These are phyloP conservation scores for Ceratocystis cacaofunesta DNA, from an alignment of 2,329 filamentous ascomycete genomes.

Conservation along the genomic window DNA sequence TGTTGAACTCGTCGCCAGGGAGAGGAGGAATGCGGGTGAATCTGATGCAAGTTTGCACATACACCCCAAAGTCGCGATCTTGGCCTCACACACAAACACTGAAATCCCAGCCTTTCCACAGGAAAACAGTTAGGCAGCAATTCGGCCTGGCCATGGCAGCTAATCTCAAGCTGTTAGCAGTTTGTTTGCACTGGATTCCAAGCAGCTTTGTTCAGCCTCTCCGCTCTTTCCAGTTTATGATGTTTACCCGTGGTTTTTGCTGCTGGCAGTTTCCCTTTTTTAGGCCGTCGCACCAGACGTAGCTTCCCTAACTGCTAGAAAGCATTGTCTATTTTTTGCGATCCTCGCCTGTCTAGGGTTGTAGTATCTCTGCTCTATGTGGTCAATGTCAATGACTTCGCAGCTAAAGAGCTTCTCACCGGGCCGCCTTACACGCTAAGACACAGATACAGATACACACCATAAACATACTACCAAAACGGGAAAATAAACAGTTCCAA, in stretches of 20 bases:
- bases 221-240: background rate
- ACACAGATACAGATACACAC: no score
- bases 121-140: background rate
- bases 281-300: background rate
- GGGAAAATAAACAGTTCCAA: background rate
- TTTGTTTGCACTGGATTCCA: background rate
- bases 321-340: no score
- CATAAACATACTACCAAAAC: background rate
- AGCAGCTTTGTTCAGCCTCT: background rate
- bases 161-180: background rate
- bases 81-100: background rate
- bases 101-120: background rate
- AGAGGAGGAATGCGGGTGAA: conserved; percentile 3
- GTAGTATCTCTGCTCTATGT: no score
- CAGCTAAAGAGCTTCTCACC: no score
- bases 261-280: background rate
- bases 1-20: background rate
- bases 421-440: no score
- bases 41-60: background rate
- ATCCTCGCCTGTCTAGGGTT: no score
- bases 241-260: background rate
- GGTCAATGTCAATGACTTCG: no score
- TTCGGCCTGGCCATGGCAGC: background rate
- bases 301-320: background rate
- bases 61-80: conserved; percentile 3